Evolutionary conservation across 768 basidiomycete genomes (phyloP), one percentile per base, ranked within the genome.

Genomic region (Leccinum broughii): DNA sequence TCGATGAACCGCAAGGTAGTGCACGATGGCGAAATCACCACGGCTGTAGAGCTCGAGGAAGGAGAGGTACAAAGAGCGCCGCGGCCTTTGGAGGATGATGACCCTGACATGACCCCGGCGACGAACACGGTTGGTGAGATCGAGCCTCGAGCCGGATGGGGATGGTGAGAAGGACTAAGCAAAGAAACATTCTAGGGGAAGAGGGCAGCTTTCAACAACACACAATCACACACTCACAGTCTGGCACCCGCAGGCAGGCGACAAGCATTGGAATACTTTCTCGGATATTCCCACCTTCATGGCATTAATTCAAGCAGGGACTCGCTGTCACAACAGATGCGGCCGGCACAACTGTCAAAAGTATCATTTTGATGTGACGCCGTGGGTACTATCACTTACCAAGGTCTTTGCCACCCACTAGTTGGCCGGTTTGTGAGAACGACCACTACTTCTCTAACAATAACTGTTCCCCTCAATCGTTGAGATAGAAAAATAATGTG

Each of bases 1-100:
- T 80, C 85, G 20, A 75, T 91, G 34, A 74, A 84, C 49, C 80
- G 87, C 3, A 78, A 77, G 44, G 73, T 80, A 13, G 78, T 86
- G 11, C 78, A 71, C 24, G 75, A 73, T 8, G 69, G 63, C 15
- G 67, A 71, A 22, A 56, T 15, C 5, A 68, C 70, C 58, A 54
- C 34, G 2, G 57, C 65, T 3, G 75, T 64, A 7, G 79, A 75
- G 22, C 60, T 66, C n/a, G 76, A 77, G 64, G 71, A 71, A 59
- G 70, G 64, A 34, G 34, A 48, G 2, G 6, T 28, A 9, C 24
- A 61, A 35, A 20, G 26, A 7, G 30, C n/a, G 20, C n/a, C 4
- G 0, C 22, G n/a, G 32, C 37, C 22, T 17, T 13, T 34, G 15
- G 34, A 14, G 28, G 39, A 57, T 1, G 49, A 41, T 4, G 56